Evolutionary conservation across 495 filamentous ascomycete species (phyloP).

Genomic region (Physcia stellaris): DNA sequence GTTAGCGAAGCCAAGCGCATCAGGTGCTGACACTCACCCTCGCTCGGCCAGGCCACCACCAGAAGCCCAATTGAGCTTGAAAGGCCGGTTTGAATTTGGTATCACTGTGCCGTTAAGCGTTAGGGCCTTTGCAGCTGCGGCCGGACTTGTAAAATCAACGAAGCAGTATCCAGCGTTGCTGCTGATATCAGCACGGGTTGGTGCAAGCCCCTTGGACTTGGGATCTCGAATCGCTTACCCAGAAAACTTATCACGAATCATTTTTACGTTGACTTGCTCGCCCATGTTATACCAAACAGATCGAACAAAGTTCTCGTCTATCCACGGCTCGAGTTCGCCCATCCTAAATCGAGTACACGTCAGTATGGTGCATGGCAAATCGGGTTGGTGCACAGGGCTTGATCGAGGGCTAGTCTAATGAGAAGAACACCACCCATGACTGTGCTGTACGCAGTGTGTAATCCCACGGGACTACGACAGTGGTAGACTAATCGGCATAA

Average conservation of each 20-base stretch:
- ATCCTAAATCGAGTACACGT: conserved; percentile 54
- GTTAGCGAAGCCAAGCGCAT: background rate
- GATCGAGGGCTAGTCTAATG: no score
- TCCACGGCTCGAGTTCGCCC: conserved; percentile 98
- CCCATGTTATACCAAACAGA: conserved; percentile 82
- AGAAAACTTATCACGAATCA: conserved; percentile 99
- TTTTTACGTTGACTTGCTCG: conserved; percentile 95
- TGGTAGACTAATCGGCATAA: no score
- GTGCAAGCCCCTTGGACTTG: conserved; percentile 10
- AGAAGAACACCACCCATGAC: no score
- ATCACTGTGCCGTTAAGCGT: conserved; percentile 79
- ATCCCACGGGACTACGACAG: no score
- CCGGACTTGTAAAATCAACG: conserved; percentile 76
- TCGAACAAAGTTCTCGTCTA: conserved; percentile 97
- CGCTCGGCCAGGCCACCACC: conserved; percentile 91
- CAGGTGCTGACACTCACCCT: conserved; percentile 38
- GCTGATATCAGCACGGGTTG: conserved; percentile 29
- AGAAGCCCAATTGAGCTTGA: conserved; percentile 99
- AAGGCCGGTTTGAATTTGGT: conserved; percentile 85
- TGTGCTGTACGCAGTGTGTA: no score
- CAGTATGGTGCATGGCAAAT: conserved; percentile 2
- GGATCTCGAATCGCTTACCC: conserved; percentile 50
- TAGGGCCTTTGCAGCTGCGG: conserved; percentile 82
- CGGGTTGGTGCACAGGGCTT: background rate
- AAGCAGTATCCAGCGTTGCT: conserved; percentile 99